A percentile compares a stretch with the other conserved stretches of the same genome.
Conservation (phyloP, 352 stramenopile species). For the Globisporangium megalacanthum region DNA sequence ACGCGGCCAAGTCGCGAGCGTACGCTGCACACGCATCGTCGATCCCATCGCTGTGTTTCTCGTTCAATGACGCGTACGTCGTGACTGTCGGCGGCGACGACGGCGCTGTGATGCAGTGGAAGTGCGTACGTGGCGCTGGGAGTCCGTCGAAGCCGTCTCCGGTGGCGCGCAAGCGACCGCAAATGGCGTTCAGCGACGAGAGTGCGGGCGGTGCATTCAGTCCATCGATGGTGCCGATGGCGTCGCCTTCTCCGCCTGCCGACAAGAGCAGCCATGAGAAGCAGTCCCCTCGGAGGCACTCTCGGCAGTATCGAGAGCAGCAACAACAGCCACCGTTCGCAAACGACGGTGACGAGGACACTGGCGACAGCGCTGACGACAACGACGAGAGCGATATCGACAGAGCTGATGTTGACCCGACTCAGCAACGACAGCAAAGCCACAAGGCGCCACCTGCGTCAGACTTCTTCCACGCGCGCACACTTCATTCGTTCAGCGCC, state of each 20-base stretch:
- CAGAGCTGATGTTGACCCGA: background rate
- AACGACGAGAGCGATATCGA: background rate
- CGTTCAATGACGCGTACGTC: constrained; percentile 38
- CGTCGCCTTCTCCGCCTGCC: constrained; percentile 9
- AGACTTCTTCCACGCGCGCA: constrained; percentile 19
- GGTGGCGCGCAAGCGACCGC: constrained; percentile 7
- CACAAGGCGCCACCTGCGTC: background rate
- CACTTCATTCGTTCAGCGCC: constrained; percentile 30
- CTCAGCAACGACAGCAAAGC: background rate
- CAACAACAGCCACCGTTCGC: constrained; percentile 4
- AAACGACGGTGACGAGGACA: no score
- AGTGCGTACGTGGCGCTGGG: constrained; percentile 10
- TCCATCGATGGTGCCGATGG: constrained; percentile 3
- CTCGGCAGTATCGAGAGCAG: constrained; percentile 31
- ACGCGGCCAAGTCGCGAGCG: constrained; percentile 30
- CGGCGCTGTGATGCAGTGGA: constrained; percentile 56
- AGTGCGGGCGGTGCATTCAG: background rate
- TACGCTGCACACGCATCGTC: constrained; percentile 41
- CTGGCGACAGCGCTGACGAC: background rate
- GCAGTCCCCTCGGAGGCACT: constrained; percentile 22
- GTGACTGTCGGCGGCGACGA: constrained; percentile 57
- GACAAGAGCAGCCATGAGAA: constrained; percentile 17
- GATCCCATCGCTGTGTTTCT: constrained; percentile 46
- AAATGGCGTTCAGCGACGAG: constrained; percentile 1
- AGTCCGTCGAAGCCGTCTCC: constrained; percentile 4